Evolutionary conservation across 2,329 filamentous ascomycete genomes (phyloP).

Genomic region (Sporothrix brasiliensis): DNA sequence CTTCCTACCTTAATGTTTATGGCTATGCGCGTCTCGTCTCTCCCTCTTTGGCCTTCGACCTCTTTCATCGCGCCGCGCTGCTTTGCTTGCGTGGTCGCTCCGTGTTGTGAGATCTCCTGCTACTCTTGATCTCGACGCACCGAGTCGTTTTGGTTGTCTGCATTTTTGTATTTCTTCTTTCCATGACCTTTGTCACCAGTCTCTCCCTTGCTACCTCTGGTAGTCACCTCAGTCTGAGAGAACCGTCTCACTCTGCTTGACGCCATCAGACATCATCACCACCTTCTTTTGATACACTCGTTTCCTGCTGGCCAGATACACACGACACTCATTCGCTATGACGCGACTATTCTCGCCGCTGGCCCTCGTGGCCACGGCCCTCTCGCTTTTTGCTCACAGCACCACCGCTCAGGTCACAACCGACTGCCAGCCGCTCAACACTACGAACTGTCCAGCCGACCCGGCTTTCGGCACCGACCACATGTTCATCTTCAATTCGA

Average conservation of each 20-base stretch:
- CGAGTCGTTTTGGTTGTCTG: neutral
- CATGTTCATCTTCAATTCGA: slow-evolving; percentile 65
- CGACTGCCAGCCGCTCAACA: slow-evolving; percentile 74
- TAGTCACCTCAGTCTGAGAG: neutral
- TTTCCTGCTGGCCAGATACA: slow-evolving; percentile 16
- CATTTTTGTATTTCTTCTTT: neutral
- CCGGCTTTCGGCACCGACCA: slow-evolving; percentile 68
- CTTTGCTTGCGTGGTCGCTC: slow-evolving; percentile 9
- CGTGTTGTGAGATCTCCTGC: slow-evolving; percentile 10
- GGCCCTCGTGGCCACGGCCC: slow-evolving; percentile 18
- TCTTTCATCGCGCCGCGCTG: slow-evolving; percentile 3
- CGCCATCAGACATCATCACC: slow-evolving; percentile 2
- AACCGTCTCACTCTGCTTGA: slow-evolving; percentile 17
- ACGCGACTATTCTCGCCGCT: slow-evolving; percentile 8
- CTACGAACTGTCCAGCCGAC: slow-evolving; percentile 67
- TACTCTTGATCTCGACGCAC: slow-evolving; percentile 4
- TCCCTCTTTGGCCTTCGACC: neutral
- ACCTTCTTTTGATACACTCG: slow-evolving; percentile 9
- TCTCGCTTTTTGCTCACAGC: slow-evolving; percentile 21
- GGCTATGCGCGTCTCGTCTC: slow-evolving; percentile 1
- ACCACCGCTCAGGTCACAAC: slow-evolving; percentile 72
- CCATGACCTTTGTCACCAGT: neutral
- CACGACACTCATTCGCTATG: slow-evolving; percentile 13
- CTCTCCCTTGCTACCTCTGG: neutral
- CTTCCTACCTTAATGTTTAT: slow-evolving; percentile 4